Evolutionary conservation across 139 green algal genomes (phyloP), one percentile per base, ranked within the genome.

Genomic region (Raphidocelis subcapitata): DNA sequence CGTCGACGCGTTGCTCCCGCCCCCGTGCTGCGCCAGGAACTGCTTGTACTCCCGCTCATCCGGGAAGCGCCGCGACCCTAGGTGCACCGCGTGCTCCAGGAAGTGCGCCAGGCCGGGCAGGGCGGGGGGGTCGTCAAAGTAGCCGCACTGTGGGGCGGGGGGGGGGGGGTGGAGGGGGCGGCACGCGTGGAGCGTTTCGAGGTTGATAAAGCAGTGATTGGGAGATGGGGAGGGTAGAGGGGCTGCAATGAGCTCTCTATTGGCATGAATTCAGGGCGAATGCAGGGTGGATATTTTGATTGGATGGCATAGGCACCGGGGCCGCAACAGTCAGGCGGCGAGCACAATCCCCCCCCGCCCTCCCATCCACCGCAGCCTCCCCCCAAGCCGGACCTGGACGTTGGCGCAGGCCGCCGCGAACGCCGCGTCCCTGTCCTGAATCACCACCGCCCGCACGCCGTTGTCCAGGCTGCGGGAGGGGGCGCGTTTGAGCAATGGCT

Each of bases 81-180:
- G 96, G 83, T 99, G 97, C 51, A 99, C 90, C 83, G 97, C 97
- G 83, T 99, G 95, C 81, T 99, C 95, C 55, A 98, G 72, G 71
- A 92, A 97, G 77, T 97, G 94, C 35, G 81, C 89, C 60, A 94
- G 65, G 1, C 90, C 91, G 69, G 89, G 77, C 47, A 83, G 28
- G 5, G 61, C 33, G 0, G 46, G 3, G 0, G 79, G 81, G 47
- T 89, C 84, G 46, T 89, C 78, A 47, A 89, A 89, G 65, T 89
- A 89, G 21, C 84, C 84, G 3, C 65, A 65, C 56, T 69, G 33
- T 0, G 67, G 47, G n/a, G n/a, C n/a, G n/a, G n/a, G n/a, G n/a
- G n/a, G n/a, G n/a, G n/a, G n/a, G n/a, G n/a, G n/a, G n/a, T n/a
- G n/a, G n/a, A n/a, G n/a, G n/a, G n/a, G n/a, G n/a, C n/a, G n/a